A percentile compares a stretch with the other conserved stretches of the same genome.
These are phyloP conservation scores for Meyerozyma sp. DNA, from an alignment of 1,139 yeast genomes.

Conservation along the genomic window DNA sequence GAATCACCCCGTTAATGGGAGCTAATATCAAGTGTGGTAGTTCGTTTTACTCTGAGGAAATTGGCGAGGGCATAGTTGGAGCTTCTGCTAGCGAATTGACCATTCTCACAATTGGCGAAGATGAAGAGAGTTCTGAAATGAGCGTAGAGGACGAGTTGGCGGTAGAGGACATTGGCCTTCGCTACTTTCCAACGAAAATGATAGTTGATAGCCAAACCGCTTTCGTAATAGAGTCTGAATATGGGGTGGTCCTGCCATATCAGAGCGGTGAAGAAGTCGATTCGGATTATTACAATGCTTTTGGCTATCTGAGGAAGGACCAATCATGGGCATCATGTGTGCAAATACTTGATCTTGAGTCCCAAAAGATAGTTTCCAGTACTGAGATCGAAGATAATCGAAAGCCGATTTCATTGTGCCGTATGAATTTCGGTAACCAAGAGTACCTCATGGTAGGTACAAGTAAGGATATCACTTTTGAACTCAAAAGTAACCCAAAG, in stretches of 20 bases:
- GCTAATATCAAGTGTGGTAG: slow-evolving; percentile 31
- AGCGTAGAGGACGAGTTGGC: slow-evolving; percentile 43
- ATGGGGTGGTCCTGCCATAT: slow-evolving; percentile 29
- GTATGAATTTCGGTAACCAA: slow-evolving; percentile 17
- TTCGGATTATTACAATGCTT: slow-evolving; percentile 29
- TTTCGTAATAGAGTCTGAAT: slow-evolving; percentile 45
- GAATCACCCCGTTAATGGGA: slow-evolving; percentile 38
- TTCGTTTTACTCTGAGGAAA: slow-evolving; percentile 61
- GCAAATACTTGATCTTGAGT: slow-evolving; percentile 40
- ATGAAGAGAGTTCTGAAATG: slow-evolving; percentile 20
- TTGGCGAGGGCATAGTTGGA: slow-evolving; percentile 59
- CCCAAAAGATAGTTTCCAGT: slow-evolving; percentile 31
- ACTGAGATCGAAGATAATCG: slow-evolving; percentile 39
- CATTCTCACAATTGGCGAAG: slow-evolving; percentile 53
- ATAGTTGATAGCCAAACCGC: slow-evolving; percentile 20
- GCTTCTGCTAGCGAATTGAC: slow-evolving; percentile 47
- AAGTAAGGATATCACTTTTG: slow-evolving; percentile 28
- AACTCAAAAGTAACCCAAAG: slow-evolving; percentile 27
- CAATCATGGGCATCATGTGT: slow-evolving; percentile 48
- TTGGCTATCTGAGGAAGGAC: slow-evolving; percentile 28
- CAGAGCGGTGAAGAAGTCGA: slow-evolving; percentile 11
- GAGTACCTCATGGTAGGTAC: slow-evolving; percentile 47
- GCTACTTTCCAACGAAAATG: slow-evolving; percentile 52
- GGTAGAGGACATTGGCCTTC: slow-evolving; percentile 36
- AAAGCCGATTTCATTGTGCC: slow-evolving; percentile 26